Base-by-base conservation (phyloP, 2,329 filamentous ascomycete genomes). In the Phaeosphaeria sp. region DNA sequence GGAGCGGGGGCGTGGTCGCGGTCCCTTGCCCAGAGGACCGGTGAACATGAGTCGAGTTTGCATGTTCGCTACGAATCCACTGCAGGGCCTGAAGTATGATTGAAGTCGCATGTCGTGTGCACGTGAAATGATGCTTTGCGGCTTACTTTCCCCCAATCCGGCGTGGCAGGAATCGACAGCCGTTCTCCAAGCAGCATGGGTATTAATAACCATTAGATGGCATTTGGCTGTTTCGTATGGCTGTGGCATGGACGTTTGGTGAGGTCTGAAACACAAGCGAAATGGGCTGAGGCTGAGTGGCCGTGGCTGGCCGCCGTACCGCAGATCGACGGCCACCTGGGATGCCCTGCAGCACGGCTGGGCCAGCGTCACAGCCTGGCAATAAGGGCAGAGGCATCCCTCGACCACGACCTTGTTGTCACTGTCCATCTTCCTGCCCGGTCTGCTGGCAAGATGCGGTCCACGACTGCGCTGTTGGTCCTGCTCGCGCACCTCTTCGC, bases 261-360 rank as follows among this genome's bases (percentile, higher is more conserved):
- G 46, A 36, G 48, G 55, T 40, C 25, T 59, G 56, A 61, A 61
- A 61, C 56, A 50, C 51, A 56, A 59, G 56, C 56, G 46, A 51
- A 43, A 42, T 45, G 46, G 49, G 25, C 36, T 40, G 39, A 59
- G 22, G 27, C 39, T 20, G 40, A 44, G 25, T 36, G 27, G n/a
- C 18, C 21, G 18, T 57, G 57, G 54, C 54, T 60, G 57, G 51
- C 39, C 42, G 45, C 40, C 47, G 4, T 22, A 24, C 6, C 25
- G 20, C 33, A 21, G 43, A 43, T n/a, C 17, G 44, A 24, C 53
- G 46, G 53, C 53, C 48, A 48, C 24, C n/a, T 27, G 20, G 27
- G 18, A 30, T 21, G 13, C 27, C 40, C 25, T 20, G 17, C 46
- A 53, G 46, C 45, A 46, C 24, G 48, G 36, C 11, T 36, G 15